Evolutionary conservation across 257 asterid genomes (phyloP).

Genomic region (Knoxia roxburghii): DNA sequence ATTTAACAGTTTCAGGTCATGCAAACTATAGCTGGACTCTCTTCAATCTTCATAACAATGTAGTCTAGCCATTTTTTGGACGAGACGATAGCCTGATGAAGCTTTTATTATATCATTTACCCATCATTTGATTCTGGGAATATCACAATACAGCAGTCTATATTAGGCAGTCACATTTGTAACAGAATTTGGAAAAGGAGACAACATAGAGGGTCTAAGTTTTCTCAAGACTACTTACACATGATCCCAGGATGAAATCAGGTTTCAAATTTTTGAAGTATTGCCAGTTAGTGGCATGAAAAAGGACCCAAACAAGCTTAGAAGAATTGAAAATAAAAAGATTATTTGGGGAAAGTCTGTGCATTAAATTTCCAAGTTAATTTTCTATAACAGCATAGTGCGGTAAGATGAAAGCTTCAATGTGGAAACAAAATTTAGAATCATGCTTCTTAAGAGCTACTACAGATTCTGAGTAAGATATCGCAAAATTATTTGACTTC

Average conservation of each 20-base stretch:
- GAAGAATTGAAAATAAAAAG: background rate
- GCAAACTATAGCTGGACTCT: background rate
- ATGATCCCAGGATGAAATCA: no score
- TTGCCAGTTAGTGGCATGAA: no score
- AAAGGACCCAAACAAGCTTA: background rate
- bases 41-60: slow-evolving; percentile 1
- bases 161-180: no score
- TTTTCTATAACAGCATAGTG: background rate
- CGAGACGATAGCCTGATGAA: no score
- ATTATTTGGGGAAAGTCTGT: background rate
- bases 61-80: background rate
- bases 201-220: no score
- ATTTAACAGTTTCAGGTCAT: background rate
- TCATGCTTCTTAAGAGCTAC: background rate
- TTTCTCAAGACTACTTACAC: no score
- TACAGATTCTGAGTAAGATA: background rate
- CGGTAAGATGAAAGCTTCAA: background rate
- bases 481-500: background rate
- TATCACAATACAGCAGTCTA: no score
- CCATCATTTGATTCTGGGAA: no score
- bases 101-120: no score
- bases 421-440: background rate
- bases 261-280: no score
- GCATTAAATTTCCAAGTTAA: background rate
- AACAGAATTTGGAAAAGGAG: no score